These are phyloP conservation scores for Syncephalastrum contaminatum DNA, from an alignment of 371 early-diverging fungal genomes.

Conservation along the genomic window DNA sequence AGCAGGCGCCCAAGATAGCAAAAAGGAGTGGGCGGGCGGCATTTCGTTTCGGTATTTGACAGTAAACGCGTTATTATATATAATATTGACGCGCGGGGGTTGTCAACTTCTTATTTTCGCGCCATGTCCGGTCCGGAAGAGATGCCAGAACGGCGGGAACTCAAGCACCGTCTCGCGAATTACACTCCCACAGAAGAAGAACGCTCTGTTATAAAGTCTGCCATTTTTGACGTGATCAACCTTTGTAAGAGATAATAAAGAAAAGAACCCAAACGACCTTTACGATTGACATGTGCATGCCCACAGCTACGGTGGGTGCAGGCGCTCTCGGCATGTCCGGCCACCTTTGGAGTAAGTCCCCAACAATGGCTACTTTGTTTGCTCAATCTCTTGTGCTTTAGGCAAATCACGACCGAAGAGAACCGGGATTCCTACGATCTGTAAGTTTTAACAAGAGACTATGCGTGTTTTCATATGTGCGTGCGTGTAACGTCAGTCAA, in stretches of 20 bases:
- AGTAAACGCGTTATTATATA: too few relatives aligned
- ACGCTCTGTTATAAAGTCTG: constrained; percentile 29
- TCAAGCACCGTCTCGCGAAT: constrained; percentile 26
- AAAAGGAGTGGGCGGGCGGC: too few relatives aligned
- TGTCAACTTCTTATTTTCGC: too few relatives aligned
- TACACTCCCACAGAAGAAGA: constrained; percentile 33
- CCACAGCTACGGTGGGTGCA: constrained; percentile 37
- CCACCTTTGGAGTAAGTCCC: constrained; percentile 29
- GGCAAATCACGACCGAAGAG: constrained; percentile 18
- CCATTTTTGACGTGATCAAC: constrained; percentile 36
- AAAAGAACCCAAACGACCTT: background rate
- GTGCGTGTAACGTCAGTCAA: background rate
- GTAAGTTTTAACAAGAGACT: constrained; percentile 16
- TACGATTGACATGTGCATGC: background rate
- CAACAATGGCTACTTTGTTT: too few relatives aligned
- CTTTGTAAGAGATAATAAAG: constrained; percentile 19
- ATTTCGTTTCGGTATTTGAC: too few relatives aligned
- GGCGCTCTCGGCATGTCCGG: constrained; percentile 42
- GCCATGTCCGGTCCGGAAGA: constrained; percentile 1
- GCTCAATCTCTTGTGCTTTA: constrained; percentile 3
- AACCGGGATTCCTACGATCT: constrained; percentile 33
- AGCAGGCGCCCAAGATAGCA: too few relatives aligned
- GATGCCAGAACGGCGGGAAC: constrained; percentile 27
- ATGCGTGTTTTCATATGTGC: background rate
- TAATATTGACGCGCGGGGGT: too few relatives aligned